Conservation (phyloP, 805 yeast species). For the Starmerella potacharoeniae region DNA sequence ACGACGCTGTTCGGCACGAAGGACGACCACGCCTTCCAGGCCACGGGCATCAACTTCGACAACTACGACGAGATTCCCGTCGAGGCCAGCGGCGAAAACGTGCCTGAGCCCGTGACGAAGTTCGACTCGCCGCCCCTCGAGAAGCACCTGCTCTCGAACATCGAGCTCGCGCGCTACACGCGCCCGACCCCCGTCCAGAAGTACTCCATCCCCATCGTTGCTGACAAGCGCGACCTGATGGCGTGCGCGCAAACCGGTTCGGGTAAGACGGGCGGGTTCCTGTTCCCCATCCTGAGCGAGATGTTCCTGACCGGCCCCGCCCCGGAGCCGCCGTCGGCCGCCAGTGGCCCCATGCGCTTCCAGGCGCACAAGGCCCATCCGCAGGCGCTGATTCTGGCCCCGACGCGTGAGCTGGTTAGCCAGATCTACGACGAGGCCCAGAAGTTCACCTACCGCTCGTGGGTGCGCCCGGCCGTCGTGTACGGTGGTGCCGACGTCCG, state of each 20-base stretch:
- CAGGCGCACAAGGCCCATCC: constrained; percentile 70
- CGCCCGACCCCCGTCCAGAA: constrained; percentile 96
- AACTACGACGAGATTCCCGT: constrained; percentile 98
- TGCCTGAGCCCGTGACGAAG: constrained; percentile 82
- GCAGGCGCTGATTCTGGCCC: constrained; percentile 90
- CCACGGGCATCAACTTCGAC: constrained; percentile 97
- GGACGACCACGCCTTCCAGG: constrained; percentile 62
- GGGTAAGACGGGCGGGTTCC: constrained; percentile 99
- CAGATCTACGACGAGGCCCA: constrained; percentile 94
- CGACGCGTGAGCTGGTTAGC: constrained; percentile 97
- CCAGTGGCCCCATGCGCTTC: constrained; percentile 12
- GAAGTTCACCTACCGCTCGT: constrained; percentile 92
- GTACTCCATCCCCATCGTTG: constrained; percentile 85
- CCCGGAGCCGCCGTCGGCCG: constrained; percentile 25
- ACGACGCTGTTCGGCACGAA: constrained; percentile 70
- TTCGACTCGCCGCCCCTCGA: constrained; percentile 93
- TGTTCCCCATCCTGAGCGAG: constrained; percentile 93
- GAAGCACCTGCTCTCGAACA: constrained; percentile 71
- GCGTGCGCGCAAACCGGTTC: constrained; percentile 98
- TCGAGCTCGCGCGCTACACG: constrained; percentile 76
- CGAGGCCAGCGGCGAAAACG: constrained; percentile 90
- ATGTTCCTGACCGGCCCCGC: constrained; percentile 78
- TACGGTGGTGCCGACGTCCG: constrained; percentile 98
- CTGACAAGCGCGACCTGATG: constrained; percentile 83
- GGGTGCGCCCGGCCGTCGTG: constrained; percentile 94